These are phyloP conservation scores for Aspergillus terreus DNA, from an alignment of 2,329 filamentous ascomycete species.

Conservation along the genomic window DNA sequence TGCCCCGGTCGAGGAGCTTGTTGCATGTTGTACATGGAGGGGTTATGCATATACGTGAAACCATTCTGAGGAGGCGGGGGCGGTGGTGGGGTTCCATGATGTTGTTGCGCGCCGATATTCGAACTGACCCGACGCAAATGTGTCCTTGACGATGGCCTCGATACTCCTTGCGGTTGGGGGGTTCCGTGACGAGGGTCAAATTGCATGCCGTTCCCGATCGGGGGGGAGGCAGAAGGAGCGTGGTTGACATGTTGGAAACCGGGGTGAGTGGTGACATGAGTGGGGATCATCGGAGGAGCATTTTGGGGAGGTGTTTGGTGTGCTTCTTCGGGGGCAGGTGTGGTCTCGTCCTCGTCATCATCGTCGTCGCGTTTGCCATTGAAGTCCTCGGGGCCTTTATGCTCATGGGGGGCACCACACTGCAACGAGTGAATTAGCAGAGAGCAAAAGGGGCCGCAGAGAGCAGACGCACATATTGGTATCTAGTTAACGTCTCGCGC, in stretches of 20 bases:
- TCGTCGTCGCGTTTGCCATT: slow-evolving; percentile 75
- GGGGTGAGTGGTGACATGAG: slow-evolving; percentile 64
- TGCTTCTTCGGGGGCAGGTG: slow-evolving; percentile 66
- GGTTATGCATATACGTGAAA: slow-evolving; percentile 81
- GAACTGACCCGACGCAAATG: slow-evolving; percentile 72
- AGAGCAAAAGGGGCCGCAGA: slow-evolving; percentile 4
- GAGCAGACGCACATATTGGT: slow-evolving; percentile 73
- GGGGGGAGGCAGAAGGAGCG: slow-evolving; percentile 83
- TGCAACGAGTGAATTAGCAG: slow-evolving; percentile 16
- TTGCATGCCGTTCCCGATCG: slow-evolving; percentile 72
- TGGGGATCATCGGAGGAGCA: slow-evolving; percentile 61
- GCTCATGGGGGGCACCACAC: slow-evolving; percentile 80
- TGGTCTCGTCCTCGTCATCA: slow-evolving; percentile 75
- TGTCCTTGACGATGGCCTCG: slow-evolving; percentile 75
- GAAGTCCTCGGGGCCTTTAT: slow-evolving; percentile 93
- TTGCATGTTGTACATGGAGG: slow-evolving; percentile 69
- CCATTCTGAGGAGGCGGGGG: slow-evolving; percentile 61
- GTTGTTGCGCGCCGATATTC: slow-evolving; percentile 64
- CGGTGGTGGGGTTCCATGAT: slow-evolving; percentile 56
- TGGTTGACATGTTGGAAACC: slow-evolving; percentile 79
- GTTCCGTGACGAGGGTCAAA: slow-evolving; percentile 73
- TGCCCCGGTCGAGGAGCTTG: slow-evolving; percentile 41
- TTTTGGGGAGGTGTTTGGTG: slow-evolving; percentile 46
- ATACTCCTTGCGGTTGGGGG: slow-evolving; percentile 72
- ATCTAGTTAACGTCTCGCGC: slow-evolving; percentile 80